These are phyloP conservation scores for Solanum acaule DNA, from an alignment of 257 asterid genomes.

Conservation along the genomic window DNA sequence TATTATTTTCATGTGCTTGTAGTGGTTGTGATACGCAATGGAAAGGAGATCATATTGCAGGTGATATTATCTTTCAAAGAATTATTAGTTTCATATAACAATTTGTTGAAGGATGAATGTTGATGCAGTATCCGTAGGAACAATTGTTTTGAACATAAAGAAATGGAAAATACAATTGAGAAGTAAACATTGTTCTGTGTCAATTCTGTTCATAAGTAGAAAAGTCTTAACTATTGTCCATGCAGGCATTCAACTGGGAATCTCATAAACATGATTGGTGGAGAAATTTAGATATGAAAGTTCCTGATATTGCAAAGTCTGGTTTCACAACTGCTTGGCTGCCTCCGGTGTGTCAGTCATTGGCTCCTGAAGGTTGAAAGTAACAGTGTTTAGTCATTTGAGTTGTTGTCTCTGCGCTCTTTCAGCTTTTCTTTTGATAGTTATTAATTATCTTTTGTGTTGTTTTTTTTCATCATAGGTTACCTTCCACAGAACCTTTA, in stretches of 20 bases:
- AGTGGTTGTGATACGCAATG: conserved; percentile 65
- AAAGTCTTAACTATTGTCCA: conserved; percentile 4
- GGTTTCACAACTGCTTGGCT: conserved; percentile 96
- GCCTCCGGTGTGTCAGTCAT: conserved; percentile 79
- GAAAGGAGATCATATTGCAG: conserved; percentile 80
- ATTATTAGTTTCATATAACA: not conserved
- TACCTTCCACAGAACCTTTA: conserved; percentile 91
- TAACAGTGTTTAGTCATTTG: not conserved
- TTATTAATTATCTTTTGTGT: not conserved
- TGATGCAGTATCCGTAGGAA: not conserved
- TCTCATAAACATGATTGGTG: conserved; percentile 94
- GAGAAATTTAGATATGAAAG: conserved; percentile 65
- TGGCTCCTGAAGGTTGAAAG: conserved; percentile 68
- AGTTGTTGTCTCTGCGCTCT: not conserved
- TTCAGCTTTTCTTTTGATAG: conserved; percentile 1
- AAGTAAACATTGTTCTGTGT: not conserved
- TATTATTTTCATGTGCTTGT: conserved; percentile 17
- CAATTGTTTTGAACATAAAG: not conserved
- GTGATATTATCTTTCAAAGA: conserved; percentile 22
- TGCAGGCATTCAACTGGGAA: conserved; percentile 95
- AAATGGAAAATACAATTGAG: not conserved
- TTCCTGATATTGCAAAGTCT: conserved; percentile 81
- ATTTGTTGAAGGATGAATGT: not conserved
- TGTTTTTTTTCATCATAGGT: conserved; percentile 33
- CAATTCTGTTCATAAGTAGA: not conserved